Base-by-base conservation (phyloP, 176 grass and related monocot species). In the Oryza brachyantha region DNA sequence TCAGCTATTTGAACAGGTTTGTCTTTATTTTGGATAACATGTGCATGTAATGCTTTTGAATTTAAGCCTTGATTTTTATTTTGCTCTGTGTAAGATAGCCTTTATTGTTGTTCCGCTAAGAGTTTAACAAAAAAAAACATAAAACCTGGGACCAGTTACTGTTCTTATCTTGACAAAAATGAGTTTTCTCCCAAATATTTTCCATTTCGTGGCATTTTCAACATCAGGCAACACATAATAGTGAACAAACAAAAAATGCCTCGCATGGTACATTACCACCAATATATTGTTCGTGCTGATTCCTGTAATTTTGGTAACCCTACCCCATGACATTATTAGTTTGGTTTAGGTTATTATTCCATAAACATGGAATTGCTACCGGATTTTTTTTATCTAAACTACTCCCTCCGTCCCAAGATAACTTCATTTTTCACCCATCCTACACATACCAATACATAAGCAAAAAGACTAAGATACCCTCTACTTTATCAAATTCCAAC, bases 1-100 rank as follows among this genome's bases (percentile, higher is more conserved):
- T 77, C 91, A 94, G 84, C 74, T 92, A 76, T 92, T 90, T 83
- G 87, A 90, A 72, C 95, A 97, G 95, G 95, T 75, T 80, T 93
- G 35, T 77, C 66, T 38, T 84, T 77, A 52, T 13, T 86, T 69
- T 80, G 38, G 36, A 50, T 61, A 70, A 22, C 46, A 84, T 35
- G 19, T 29, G 55, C 58, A 76, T 27, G 59, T 80, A 75, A 74
- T 19, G 34, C 42, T 68, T 17, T 34, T 5, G 21, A 73, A 50
- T 74, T 63, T 10, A 1, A 52, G 27, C 14, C 25, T 50, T 39
- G 19, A 16, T 62, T 21, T 83, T 22, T 57, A 43, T 83, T 78
- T 45, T 70, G 0, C 39, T 72, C 28, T 66, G 29, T 64, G 39
- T 72, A 7, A 34, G 12, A 42, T 19, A 42, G 12, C 35, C 10